Conservation (phyloP, 176 grass and related monocot species). For the Oryza meridionalis region DNA sequence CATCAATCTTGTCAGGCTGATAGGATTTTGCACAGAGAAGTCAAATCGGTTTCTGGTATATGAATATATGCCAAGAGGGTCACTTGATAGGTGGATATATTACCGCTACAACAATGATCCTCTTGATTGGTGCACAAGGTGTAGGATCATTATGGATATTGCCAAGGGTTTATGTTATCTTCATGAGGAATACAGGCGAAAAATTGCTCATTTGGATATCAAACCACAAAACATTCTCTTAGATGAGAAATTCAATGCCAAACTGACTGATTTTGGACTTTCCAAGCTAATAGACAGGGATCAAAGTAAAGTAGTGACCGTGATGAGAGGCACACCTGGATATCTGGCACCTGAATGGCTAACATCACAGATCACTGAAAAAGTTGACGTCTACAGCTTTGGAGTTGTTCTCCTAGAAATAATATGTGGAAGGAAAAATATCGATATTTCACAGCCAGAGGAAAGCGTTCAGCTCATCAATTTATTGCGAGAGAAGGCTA, state of each 20-base stretch:
- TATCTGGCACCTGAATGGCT: conserved; percentile 49
- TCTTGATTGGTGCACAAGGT: conserved; percentile 35
- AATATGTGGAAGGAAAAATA: conserved; percentile 26
- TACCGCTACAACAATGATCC: conserved; percentile 13
- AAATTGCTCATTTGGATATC: conserved; percentile 47
- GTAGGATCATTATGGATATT: conserved; percentile 30
- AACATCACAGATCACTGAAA: conserved; percentile 37
- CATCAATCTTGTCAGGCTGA: conserved; percentile 41
- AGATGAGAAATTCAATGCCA: conserved; percentile 40
- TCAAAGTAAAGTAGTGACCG: conserved; percentile 44
- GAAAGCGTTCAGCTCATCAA: conserved; percentile 33
- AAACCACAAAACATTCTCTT: conserved; percentile 41
- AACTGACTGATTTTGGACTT: conserved; percentile 32
- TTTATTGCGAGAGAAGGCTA: conserved; percentile 28
- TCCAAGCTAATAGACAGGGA: conserved; percentile 44
- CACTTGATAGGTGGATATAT: conserved; percentile 45
- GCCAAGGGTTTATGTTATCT: conserved; percentile 45
- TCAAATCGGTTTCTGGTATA: conserved; percentile 37
- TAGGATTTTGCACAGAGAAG: conserved; percentile 38
- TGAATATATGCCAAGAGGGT: conserved; percentile 42
- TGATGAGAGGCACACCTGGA: conserved; percentile 48
- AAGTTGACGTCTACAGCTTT: conserved; percentile 39
- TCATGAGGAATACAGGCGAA: conserved; percentile 36
- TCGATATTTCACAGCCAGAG: conserved; percentile 29
- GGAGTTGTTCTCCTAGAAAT: conserved; percentile 38